phyloP scores from a whole-genome alignment of 2,329 filamentous ascomycete genomes.

The Botrytis hyacinthi region DNA sequence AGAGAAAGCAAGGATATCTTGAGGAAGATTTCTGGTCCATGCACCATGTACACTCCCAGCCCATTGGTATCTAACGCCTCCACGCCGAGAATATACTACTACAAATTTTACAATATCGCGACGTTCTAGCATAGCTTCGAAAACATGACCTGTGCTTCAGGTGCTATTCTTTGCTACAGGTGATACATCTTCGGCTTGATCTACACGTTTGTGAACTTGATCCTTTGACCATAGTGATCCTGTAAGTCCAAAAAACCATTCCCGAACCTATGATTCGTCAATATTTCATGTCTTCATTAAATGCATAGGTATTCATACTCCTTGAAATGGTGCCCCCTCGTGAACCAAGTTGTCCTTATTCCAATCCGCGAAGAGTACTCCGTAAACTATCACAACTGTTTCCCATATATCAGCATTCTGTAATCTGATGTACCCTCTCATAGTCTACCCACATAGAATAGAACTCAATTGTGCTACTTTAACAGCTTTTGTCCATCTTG shows the following conservation, averaged over 20 bases:
- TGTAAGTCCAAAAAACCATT: constrained; percentile 42
- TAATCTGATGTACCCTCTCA: neutral
- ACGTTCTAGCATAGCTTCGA: neutral
- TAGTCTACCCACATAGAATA: constrained; percentile 35
- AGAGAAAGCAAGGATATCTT: neutral
- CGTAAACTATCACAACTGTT: constrained; percentile 53
- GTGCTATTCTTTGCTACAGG: constrained; percentile 25
- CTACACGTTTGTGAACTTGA: constrained; percentile 27
- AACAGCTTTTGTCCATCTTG: constrained; percentile 62
- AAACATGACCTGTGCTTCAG: constrained; percentile 19
- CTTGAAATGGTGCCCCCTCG: constrained; percentile 49
- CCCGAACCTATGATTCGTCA: constrained; percentile 41
- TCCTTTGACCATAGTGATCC: constrained; percentile 38
- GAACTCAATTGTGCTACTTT: constrained; percentile 57
- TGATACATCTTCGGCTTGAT: constrained; percentile 28
- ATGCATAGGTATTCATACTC: constrained; percentile 42
- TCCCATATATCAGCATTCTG: constrained; percentile 15
- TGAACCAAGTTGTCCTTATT: constrained; percentile 34
- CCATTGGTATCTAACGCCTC: constrained; percentile 19
- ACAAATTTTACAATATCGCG: constrained; percentile 11
- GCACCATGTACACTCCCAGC: neutral
- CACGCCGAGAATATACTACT: constrained; percentile 10
- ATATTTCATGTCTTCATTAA: neutral
- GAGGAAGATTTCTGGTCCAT: constrained; percentile 13
- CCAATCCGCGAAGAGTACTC: constrained; percentile 63